Base-by-base conservation (phyloP, 768 basidiomycete species). In the Boletus coccyginus region DNA sequence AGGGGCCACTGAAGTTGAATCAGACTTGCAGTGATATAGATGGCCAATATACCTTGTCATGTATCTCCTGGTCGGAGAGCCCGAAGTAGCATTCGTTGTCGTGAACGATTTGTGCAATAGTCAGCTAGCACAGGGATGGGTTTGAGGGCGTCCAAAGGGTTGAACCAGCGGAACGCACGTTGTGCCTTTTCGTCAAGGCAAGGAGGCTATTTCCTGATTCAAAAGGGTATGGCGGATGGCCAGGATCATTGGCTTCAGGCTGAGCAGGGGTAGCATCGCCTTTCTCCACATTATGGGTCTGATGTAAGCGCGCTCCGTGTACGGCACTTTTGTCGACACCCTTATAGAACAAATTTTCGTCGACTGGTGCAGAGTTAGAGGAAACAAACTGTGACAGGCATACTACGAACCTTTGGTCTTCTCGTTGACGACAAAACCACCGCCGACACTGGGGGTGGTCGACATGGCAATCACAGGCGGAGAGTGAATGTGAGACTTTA, bases 311-410 rank as follows among this genome's bases (percentile, higher is more conserved):
- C 35, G 93, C 87, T 16, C 84, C 84, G 56, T 93, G 90, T 5
- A 94, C 94, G 11, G 75, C 77, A 51, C 78, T 76, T 73, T 95
- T 94, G 71, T 94, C 84, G 29, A 95, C 90, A 17, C 90, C 86
- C 71, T 92, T 93, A 79, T 97, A 98, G 70, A 92, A 98, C 58
- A 97, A 68, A 67, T 98, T 98, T 74, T 98, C 95, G 62, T 93
- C 93, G 52, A 87, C 92, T 90, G 53, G 2, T 40, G 48, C 5
- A 53, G 46, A 12, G 38, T 68, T 5, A 46, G 53, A 13, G 13
- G 36, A 50, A 49, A 54, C 13, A 39, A 11, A 24, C 43, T 41
- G 27, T 11, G 17, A 31, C 6, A n/a, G 7, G 45, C 39, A 44
- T 27, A 12, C 7, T 16, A 43, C 59, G 55, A 61, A 87, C 90